Conservation (phyloP, 495 filamentous ascomycete species). For the Astrocystis sublimbata region DNA sequence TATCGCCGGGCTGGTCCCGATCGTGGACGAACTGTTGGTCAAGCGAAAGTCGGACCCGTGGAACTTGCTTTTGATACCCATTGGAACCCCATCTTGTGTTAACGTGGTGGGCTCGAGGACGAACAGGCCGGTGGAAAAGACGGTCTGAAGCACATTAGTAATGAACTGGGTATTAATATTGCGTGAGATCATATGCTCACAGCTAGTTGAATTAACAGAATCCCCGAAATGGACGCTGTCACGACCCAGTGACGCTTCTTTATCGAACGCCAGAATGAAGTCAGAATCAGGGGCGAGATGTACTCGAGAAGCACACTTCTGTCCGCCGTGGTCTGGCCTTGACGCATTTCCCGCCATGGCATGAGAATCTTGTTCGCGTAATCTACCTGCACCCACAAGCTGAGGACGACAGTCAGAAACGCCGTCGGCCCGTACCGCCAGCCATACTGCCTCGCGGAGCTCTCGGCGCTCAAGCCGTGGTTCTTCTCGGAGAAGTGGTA, state of each 20-base stretch:
- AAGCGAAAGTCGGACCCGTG: slow-evolving; percentile 9
- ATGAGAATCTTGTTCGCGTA: slow-evolving; percentile 25
- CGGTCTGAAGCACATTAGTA: slow-evolving; percentile 14
- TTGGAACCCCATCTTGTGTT: background rate
- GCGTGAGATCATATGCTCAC: slow-evolving; percentile 4
- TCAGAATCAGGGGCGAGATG: slow-evolving; percentile 11
- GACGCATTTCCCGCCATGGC: slow-evolving; percentile 28
- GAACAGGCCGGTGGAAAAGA: slow-evolving; percentile 22
- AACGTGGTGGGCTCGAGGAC: slow-evolving; percentile 15
- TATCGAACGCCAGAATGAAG: slow-evolving; percentile 11
- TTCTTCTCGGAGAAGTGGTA: slow-evolving; percentile 21
- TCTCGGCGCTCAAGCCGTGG: slow-evolving; percentile 22
- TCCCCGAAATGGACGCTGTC: slow-evolving; percentile 6
- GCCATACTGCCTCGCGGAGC: slow-evolving; percentile 23
- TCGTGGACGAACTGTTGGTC: background rate
- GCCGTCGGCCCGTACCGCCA: slow-evolving; percentile 38
- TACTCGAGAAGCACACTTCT: slow-evolving; percentile 19
- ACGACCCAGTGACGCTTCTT: slow-evolving; percentile 17
- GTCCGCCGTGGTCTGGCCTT: slow-evolving; percentile 6
- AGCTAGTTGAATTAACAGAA: slow-evolving; percentile 15
- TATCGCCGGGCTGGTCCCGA: slow-evolving; percentile 6
- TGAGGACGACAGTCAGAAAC: slow-evolving; percentile 25
- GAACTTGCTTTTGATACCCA: background rate
- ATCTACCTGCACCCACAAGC: slow-evolving; percentile 28
- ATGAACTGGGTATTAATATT: background rate